phyloP scores from a whole-genome alignment of 2,329 filamentous ascomycete species.

The Neurospora sp. region DNA sequence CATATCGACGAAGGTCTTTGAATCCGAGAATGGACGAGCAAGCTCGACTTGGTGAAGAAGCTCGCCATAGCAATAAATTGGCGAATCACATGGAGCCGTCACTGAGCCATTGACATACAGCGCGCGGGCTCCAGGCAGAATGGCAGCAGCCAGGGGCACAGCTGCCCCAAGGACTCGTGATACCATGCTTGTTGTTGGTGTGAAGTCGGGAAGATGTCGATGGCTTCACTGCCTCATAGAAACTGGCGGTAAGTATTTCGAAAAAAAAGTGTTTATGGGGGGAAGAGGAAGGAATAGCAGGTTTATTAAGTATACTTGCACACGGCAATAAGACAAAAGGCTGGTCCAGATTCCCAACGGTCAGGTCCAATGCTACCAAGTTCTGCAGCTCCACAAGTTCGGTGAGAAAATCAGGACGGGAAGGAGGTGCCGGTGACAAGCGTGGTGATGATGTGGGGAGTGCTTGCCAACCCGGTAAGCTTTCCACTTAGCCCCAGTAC shows the following conservation, averaged over 20 bases:
- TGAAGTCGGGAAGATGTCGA: neutral
- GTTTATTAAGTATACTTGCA: neutral
- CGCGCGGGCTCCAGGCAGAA: slow-evolving; percentile 25
- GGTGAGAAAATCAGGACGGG: neutral
- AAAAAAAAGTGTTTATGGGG: neutral
- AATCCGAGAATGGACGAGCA: slow-evolving; percentile 53
- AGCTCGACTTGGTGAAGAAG: slow-evolving; percentile 53
- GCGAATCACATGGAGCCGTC: slow-evolving; percentile 55
- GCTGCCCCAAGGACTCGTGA: slow-evolving; percentile 11
- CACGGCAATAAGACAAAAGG: neutral
- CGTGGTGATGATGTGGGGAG: neutral
- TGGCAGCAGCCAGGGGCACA: slow-evolving; percentile 19
- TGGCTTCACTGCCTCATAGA: neutral
- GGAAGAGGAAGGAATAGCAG: neutral
- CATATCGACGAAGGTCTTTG: slow-evolving; percentile 64
- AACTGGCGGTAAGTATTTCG: too few relatives aligned
- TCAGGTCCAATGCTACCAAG: neutral
- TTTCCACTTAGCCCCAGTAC: neutral
- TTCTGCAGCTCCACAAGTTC: neutral
- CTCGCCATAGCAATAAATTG: slow-evolving; percentile 57
- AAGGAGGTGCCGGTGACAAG: neutral
- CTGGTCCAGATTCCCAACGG: neutral
- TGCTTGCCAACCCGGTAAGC: neutral
- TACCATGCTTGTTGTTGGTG: neutral
- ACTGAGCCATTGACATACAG: slow-evolving; percentile 51